Evolutionary conservation across 1,139 yeast genomes (phyloP), one percentile per base, ranked within the genome.

Genomic region (Yamadazyma taylorii): DNA sequence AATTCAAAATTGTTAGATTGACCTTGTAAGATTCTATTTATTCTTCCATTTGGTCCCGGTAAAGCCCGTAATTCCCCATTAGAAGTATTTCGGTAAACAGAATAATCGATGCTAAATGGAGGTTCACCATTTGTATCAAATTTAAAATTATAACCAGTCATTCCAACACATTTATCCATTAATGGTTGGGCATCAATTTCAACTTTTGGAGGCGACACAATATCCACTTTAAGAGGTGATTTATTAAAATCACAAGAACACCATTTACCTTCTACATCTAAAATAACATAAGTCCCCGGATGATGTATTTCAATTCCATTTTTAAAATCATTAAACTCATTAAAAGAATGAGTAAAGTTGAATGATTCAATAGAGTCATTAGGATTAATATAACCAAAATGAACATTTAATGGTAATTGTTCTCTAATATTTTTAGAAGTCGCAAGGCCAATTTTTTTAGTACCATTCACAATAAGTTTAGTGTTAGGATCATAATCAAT

Each of bases 111-210:
- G 33, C 72, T 73, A 61, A 85, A 92, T 3, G 97, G 97, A 1
- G 96, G 85, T 19, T 80, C 75, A 12, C 98, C 98, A 5, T 75
- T 63, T 36, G 86, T 72, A 33, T 78, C 82, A 46, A 90, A 89
- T 33, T 76, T 75, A 41, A 88, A 79, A 17, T 67, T 65, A 48
- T 72, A 78, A 0, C 97, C 98, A 8, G 88, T 81, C 36, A 90
- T 87, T 1, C 98, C 98, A 24, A 94, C 85, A 64, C 99, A 92
- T 41, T 84, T 79, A 53, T 92, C 97, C 25, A 79, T 68, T 3
- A 90, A 78, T 2, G 89, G 81, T 3, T 69, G 65, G 1, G 86
- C 76, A 4, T 55, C 46, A 5, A 85, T 79, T 36, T 56, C 66
- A 48, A 80, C 72, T 40, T 55, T 59, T 3, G 92, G 92, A 12